Evolutionary conservation across 495 filamentous ascomycete species (phyloP).

Genomic region (Choiromyces venosus): DNA sequence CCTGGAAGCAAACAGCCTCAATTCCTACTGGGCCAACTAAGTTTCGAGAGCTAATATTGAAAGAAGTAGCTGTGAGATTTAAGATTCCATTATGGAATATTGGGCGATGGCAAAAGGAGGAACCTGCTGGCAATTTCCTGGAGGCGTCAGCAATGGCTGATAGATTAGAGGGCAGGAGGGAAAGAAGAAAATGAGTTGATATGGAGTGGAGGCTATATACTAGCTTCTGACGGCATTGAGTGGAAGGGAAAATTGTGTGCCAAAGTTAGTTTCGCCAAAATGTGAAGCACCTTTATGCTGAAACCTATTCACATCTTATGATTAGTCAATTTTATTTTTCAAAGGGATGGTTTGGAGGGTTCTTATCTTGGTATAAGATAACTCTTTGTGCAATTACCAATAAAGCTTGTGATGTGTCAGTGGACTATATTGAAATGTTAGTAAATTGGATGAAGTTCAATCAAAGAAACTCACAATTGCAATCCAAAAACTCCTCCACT

Average conservation of each 20-base stretch:
- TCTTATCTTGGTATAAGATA: constrained; percentile 5
- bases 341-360: constrained; percentile 7
- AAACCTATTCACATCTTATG: background rate
- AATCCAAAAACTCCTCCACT: background rate
- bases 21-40: background rate
- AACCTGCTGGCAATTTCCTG: no score
- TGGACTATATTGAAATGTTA: constrained; percentile 5
- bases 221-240: background rate
- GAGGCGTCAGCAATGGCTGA: background rate
- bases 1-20: background rate
- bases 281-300: background rate
- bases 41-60: background rate
- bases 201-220: background rate
- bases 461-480: background rate
- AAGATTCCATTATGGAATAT: background rate
- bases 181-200: no score
- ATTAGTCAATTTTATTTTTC: constrained; percentile 2
- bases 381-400: constrained; percentile 6
- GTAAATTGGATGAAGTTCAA: constrained; percentile 8
- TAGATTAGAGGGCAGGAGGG: background rate
- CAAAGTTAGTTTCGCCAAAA: constrained; percentile 1
- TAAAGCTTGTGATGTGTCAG: background rate
- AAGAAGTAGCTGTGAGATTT: background rate
- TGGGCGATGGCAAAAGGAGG: background rate
- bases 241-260: background rate